phyloP scores from a whole-genome alignment of 1,284 basidiomycete genomes.

The Puccinia triticina region DNA sequence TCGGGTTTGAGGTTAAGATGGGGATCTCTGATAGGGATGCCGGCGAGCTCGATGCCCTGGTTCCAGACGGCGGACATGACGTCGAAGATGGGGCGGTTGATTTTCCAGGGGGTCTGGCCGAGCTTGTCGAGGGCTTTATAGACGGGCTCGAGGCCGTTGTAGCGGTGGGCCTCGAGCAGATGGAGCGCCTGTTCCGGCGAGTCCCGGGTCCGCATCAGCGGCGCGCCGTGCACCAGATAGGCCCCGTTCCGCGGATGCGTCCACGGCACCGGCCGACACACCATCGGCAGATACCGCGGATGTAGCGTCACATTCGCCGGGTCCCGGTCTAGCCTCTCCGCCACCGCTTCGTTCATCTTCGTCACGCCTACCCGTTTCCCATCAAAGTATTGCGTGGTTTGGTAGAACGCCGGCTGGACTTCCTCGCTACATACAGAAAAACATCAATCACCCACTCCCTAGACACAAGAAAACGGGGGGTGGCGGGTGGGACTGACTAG shows the following conservation, averaged over 20 bases:
- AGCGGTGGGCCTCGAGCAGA: slow-evolving; percentile 73
- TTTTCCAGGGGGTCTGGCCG: slow-evolving; percentile 85
- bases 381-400: slow-evolving; percentile 88
- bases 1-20: slow-evolving; percentile 54
- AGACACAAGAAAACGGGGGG: not conserved
- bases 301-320: slow-evolving; percentile 76
- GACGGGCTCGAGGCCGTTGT: slow-evolving; percentile 79
- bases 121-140: slow-evolving; percentile 88
- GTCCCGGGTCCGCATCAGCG: slow-evolving; percentile 90
- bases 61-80: slow-evolving; percentile 82
- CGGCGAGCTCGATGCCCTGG: slow-evolving; percentile 61
- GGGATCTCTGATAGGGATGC: slow-evolving; percentile 57
- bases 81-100: slow-evolving; percentile 78
- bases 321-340: slow-evolving; percentile 78
- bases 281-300: slow-evolving; percentile 93
- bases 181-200: slow-evolving; percentile 82
- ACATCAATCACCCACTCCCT: not conserved
- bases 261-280: slow-evolving; percentile 89
- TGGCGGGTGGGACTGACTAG: slow-evolving; percentile 20
- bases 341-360: slow-evolving; percentile 79
- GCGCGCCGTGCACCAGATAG: slow-evolving; percentile 77
- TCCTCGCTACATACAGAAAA: slow-evolving; percentile 62
- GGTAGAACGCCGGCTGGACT: slow-evolving; percentile 86
- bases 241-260: slow-evolving; percentile 76
- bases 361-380: slow-evolving; percentile 91